These are phyloP conservation scores for Logfia minima DNA, from an alignment of 129 eudicot species.

Conservation along the genomic window DNA sequence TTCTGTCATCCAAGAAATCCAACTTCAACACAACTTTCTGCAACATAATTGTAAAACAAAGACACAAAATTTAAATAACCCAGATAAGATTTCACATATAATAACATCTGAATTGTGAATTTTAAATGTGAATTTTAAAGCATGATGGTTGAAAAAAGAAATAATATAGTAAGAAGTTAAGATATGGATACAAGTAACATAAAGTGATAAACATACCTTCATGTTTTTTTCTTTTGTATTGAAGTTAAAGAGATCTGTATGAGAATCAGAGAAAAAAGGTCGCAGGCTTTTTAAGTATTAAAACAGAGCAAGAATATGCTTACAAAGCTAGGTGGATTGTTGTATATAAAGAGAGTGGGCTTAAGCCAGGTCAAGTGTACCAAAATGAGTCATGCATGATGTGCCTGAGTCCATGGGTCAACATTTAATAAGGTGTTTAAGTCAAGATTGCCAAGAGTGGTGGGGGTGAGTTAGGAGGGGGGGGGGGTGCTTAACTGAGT, in stretches of 20 bases:
- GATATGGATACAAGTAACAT: not conserved
- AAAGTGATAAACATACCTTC: slow-evolving; percentile 27
- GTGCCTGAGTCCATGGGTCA: not conserved
- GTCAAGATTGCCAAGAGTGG: not conserved
- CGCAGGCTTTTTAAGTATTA: slow-evolving; percentile 6
- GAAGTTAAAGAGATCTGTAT: slow-evolving; percentile 34
- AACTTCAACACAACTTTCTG: slow-evolving; percentile 85
- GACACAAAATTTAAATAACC: not conserved
- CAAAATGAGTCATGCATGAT: not conserved
- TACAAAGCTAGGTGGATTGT: slow-evolving; percentile 20
- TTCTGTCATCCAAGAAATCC: slow-evolving; percentile 62
- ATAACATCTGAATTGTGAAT: slow-evolving; percentile 4
- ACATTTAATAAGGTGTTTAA: not conserved
- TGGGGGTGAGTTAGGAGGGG: no score
- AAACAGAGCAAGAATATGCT: slow-evolving; percentile 33
- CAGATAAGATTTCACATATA: not conserved
- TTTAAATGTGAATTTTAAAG: not conserved
- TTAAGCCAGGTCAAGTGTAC: not conserved
- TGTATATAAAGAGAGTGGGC: slow-evolving; percentile 28
- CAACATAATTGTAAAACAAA: slow-evolving; percentile 9
- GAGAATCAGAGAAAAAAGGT: slow-evolving; percentile 17
- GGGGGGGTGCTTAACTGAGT: slow-evolving; percentile 6
- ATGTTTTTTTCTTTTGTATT: slow-evolving; percentile 19
- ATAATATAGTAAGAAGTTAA: not conserved
- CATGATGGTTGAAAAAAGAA: not conserved